phyloP scores from a whole-genome alignment of 352 stramenopile genomes.

The Phytophthora podocarpi region DNA sequence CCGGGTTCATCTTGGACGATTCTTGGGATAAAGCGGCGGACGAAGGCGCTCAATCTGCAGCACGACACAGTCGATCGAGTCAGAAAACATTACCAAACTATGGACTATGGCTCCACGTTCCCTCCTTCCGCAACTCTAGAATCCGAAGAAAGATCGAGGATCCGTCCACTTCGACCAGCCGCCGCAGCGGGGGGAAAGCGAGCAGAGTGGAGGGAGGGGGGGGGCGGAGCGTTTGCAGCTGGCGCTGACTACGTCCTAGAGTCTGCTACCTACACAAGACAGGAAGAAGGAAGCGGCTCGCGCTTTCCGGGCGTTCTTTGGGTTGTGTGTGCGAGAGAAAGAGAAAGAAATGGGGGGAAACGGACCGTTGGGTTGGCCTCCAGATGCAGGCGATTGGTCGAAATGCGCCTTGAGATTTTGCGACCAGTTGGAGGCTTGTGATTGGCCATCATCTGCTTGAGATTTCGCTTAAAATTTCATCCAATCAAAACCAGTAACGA shows the following conservation, averaged over 20 bases:
- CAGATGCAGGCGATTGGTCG: neutral
- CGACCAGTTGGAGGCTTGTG: neutral
- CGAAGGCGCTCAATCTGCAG: slow-evolving; percentile 34
- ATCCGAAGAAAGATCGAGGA: slow-evolving; percentile 32
- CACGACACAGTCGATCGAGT: slow-evolving; percentile 8
- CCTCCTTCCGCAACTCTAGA: slow-evolving; percentile 3
- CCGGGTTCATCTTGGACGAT: slow-evolving; percentile 84
- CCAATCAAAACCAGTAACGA: slow-evolving; percentile 40
- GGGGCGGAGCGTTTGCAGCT: neutral
- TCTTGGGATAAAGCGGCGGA: slow-evolving; percentile 20
- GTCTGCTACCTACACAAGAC: slow-evolving; percentile 6
- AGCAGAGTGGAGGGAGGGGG: neutral
- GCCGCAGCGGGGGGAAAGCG: neutral
- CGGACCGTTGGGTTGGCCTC: slow-evolving; percentile 2
- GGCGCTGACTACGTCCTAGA: neutral
- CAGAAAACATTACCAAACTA: slow-evolving; percentile 10
- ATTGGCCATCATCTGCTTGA: neutral
- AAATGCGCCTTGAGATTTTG: neutral
- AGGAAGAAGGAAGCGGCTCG: slow-evolving; percentile 21
- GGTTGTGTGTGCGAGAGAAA: slow-evolving; percentile 31
- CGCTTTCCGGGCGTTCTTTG: slow-evolving; percentile 37
- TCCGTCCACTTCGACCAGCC: slow-evolving; percentile 15
- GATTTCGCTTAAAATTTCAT: slow-evolving; percentile 9
- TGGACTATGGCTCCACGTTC: neutral
- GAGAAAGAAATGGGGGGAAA: slow-evolving; percentile 7